Percentiles rank a stretch among this genome's conserved stretches.
These are phyloP conservation scores for Puccinia novopanici DNA, from an alignment of 1,284 basidiomycete species.

Conservation along the genomic window DNA sequence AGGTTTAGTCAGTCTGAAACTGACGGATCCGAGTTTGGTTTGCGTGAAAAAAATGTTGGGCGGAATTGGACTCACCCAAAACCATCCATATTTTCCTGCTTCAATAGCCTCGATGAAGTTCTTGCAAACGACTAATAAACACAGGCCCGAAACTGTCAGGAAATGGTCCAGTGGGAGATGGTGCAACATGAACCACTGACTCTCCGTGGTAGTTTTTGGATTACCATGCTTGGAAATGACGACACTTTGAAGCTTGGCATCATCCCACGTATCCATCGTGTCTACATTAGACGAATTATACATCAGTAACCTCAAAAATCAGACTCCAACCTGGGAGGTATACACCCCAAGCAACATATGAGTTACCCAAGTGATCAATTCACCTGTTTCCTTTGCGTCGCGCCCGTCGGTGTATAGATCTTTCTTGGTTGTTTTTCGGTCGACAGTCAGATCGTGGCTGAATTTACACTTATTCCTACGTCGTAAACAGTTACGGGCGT, in stretches of 20 bases:
- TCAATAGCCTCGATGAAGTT: conserved; percentile 97
- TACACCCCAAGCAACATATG: no score
- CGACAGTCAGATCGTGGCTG: conserved; percentile 86
- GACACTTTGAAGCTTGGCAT: conserved; percentile 83
- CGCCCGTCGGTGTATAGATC: conserved; percentile 89
- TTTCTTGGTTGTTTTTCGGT: conserved; percentile 90
- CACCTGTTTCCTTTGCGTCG: conserved; percentile 72
- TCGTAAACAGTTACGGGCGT: background rate
- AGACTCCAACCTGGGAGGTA: background rate
- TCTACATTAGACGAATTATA: conserved; percentile 63
- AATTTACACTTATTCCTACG: conserved; percentile 83
- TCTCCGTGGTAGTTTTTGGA: conserved; percentile 87
- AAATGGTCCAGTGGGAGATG: background rate
- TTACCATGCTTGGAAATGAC: conserved; percentile 86
- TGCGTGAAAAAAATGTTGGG: background rate
- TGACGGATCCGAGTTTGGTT: background rate
- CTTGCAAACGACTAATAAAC: conserved; percentile 80
- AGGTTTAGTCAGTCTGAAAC: conserved; percentile 16
- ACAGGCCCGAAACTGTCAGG: background rate
- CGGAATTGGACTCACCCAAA: conserved; percentile 65
- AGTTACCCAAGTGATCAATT: conserved; percentile 28
- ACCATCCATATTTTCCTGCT: conserved; percentile 85
- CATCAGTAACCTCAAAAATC: background rate
- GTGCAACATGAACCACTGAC: conserved; percentile 60
- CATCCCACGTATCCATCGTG: conserved; percentile 98